These are phyloP conservation scores for Medicago ruthenica DNA, from an alignment of 306 rosid genomes.

Conservation along the genomic window DNA sequence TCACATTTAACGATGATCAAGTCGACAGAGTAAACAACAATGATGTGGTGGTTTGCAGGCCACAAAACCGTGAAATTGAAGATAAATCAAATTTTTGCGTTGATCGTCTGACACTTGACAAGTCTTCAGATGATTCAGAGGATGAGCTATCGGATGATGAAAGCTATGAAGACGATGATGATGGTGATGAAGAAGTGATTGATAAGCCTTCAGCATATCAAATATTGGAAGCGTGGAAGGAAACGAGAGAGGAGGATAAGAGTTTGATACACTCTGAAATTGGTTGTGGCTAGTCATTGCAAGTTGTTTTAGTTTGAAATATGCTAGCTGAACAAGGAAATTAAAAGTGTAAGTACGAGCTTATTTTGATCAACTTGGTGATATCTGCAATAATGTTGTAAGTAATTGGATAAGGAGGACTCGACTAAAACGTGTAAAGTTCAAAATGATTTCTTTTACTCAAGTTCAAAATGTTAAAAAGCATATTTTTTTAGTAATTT, in stretches of 20 bases:
- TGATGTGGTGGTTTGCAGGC: slow-evolving; percentile 35
- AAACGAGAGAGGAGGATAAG: slow-evolving; percentile 60
- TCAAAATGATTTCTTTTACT: too few relatives aligned
- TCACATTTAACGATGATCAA: slow-evolving; percentile 37
- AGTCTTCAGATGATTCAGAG: slow-evolving; percentile 28
- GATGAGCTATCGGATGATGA: slow-evolving; percentile 48
- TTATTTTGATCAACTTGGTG: slow-evolving; percentile 1
- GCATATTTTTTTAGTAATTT: not conserved
- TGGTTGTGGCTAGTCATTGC: slow-evolving; percentile 35
- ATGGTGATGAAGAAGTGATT: slow-evolving; percentile 47
- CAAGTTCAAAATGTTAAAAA: not conserved
- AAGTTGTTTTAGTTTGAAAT: not conserved
- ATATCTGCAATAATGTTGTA: too few relatives aligned
- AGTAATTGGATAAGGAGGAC: too few relatives aligned
- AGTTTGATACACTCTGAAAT: slow-evolving; percentile 48
- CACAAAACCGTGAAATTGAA: slow-evolving; percentile 38
- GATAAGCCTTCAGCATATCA: slow-evolving; percentile 67
- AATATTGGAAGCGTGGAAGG: slow-evolving; percentile 77
- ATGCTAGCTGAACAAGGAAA: not conserved
- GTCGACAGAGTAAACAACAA: slow-evolving; percentile 33
- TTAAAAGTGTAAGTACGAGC: slow-evolving; percentile 6
- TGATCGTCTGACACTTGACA: slow-evolving; percentile 34
- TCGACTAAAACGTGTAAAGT: slow-evolving; percentile 9
- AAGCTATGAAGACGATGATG: slow-evolving; percentile 14
- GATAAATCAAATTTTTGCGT: slow-evolving; percentile 30